phyloP scores from a whole-genome alignment of 2,329 filamentous ascomycete species.

The Teratosphaeria zuluensis region DNA sequence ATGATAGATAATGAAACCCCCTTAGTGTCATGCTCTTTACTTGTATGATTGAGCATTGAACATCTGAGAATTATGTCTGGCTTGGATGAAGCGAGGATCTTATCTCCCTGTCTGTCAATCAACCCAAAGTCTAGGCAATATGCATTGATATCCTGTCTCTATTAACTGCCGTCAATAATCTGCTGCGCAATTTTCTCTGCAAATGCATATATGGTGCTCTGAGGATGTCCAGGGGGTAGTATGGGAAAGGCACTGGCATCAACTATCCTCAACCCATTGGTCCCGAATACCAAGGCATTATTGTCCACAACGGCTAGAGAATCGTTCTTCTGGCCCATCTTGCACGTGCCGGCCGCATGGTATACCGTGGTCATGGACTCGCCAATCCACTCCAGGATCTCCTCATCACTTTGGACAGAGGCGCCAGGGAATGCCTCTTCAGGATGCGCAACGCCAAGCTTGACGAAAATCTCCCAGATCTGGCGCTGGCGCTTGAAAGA shows the following conservation, averaged over 20 bases:
- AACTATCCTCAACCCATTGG: constrained; percentile 14
- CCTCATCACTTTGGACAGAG: constrained; percentile 3
- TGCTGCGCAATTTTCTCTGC: constrained; percentile 2
- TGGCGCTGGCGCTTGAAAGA: constrained; percentile 3
- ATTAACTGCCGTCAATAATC: neutral
- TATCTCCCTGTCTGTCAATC: no score
- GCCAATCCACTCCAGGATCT: constrained; percentile 5
- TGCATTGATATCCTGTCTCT: neutral
- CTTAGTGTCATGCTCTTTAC: no score
- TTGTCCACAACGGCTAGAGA: constrained; percentile 7
- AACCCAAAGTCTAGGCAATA: neutral
- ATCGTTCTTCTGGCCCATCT: constrained; percentile 5
- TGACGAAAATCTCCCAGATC: constrained; percentile 1
- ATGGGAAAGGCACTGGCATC: constrained; percentile 15
- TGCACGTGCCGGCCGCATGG: constrained; percentile 11
- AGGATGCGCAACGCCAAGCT: neutral
- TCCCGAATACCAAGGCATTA: constrained; percentile 12
- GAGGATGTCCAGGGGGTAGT: constrained; percentile 17
- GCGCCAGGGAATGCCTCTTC: constrained; percentile 5
- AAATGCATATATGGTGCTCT: constrained; percentile 9
- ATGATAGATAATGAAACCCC: no score
- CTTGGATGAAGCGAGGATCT: neutral
- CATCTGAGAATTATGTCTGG: no score
- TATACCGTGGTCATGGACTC: constrained; percentile 3
- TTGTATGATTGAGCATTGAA: no score